Percentiles rank a stretch among this genome's conserved stretches.
These are phyloP conservation scores for Puccinia hordei DNA, from an alignment of 1,284 basidiomycete genomes.

Conservation along the genomic window DNA sequence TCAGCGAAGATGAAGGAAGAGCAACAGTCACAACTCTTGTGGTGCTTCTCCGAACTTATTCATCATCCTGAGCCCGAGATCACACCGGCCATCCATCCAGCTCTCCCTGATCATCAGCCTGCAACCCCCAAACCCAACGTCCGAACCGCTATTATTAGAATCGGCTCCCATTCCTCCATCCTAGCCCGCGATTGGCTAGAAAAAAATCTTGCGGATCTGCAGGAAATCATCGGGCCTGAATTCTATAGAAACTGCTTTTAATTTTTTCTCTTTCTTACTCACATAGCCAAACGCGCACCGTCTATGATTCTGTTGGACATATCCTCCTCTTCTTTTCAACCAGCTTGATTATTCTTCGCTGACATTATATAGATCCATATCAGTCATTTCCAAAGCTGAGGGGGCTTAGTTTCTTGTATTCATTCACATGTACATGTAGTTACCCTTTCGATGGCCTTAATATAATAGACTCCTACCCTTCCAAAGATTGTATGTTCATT, in stretches of 20 bases:
- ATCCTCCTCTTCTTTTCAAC: too few species aligned
- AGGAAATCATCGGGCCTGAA: constrained; percentile 39
- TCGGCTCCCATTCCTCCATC: constrained; percentile 9
- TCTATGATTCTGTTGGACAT: too few species aligned
- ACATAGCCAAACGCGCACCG: too few species aligned
- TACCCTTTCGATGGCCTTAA: too few species aligned
- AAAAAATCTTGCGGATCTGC: constrained; percentile 18
- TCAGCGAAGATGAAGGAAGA: neutral
- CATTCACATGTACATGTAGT: too few species aligned
- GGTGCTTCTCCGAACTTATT: constrained; percentile 28
- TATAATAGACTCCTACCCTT: too few species aligned
- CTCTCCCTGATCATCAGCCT: too few species aligned
- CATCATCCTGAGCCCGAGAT: constrained; percentile 4
- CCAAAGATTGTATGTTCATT: too few species aligned
- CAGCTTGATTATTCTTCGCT: too few species aligned
- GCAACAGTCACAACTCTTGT: constrained; percentile 12
- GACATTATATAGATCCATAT: too few species aligned
- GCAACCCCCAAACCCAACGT: neutral
- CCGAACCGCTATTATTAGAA: constrained; percentile 20
- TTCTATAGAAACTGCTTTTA: constrained; percentile 36
- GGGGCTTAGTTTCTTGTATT: too few species aligned
- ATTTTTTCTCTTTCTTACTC: neutral
- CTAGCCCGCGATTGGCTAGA: constrained; percentile 27
- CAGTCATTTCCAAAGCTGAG: too few species aligned
- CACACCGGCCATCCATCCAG: neutral